Conservation (phyloP, 2,329 filamentous ascomycete genomes). For the Xylaria multiplex region DNA sequence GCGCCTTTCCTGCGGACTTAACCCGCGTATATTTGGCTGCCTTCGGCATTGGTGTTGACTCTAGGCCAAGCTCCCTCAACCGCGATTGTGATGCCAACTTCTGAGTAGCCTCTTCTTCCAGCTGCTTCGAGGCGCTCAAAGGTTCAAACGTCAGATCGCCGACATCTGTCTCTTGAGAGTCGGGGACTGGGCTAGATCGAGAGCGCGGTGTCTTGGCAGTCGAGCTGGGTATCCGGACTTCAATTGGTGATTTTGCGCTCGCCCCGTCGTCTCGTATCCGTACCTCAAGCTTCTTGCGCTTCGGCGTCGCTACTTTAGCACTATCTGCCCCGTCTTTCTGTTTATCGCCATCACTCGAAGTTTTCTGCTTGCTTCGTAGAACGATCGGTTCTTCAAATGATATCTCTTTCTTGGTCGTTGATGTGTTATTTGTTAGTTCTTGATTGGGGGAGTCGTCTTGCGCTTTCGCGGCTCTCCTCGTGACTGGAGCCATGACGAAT, state of each 20-base stretch:
- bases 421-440: conserved; percentile 2
- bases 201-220: conserved; percentile 36
- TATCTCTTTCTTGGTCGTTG: conserved; percentile 12
- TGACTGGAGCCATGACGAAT: conserved; percentile 42
- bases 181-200: conserved; percentile 36
- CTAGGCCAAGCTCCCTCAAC: conserved; percentile 33
- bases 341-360: conserved; percentile 22
- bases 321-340: neutral
- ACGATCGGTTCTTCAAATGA: conserved; percentile 33
- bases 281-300: conserved; percentile 42
- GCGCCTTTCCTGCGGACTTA: conserved; percentile 41
- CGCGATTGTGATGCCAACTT: conserved; percentile 40
- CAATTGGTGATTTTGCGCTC: conserved; percentile 36
- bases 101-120: conserved; percentile 48
- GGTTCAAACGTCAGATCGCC: conserved; percentile 35
- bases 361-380: conserved; percentile 39
- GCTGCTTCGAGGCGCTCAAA: conserved; percentile 47
- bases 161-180: conserved; percentile 39
- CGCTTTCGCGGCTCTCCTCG: conserved; percentile 41
- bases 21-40: conserved; percentile 42
- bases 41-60: conserved; percentile 37
- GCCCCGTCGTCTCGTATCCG: conserved; percentile 39
- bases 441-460: conserved; percentile 18
- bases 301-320: conserved; percentile 32
- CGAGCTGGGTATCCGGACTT: conserved; percentile 44